A percentile compares a stretch with the other conserved stretches of the same genome.
phyloP scores from a whole-genome alignment of 1,284 basidiomycete genomes.

The Volvariella volvacea region DNA sequence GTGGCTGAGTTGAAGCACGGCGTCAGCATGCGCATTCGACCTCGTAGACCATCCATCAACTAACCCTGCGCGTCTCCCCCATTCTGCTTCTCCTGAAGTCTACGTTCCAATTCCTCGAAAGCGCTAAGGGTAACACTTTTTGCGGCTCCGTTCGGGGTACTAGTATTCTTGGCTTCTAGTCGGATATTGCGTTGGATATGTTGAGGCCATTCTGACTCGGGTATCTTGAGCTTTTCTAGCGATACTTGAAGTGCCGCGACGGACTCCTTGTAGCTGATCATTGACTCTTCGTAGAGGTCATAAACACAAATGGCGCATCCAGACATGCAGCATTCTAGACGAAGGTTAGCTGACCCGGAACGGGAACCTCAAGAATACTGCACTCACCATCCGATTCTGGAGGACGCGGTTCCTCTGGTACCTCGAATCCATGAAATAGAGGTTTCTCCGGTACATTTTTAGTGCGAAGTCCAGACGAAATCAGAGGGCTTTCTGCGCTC shows the following conservation, averaged over 20 bases:
- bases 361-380: neutral
- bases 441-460: no score
- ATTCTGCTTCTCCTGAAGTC: slow-evolving; percentile 38
- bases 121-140: slow-evolving; percentile 39
- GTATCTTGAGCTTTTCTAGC: slow-evolving; percentile 43
- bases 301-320: slow-evolving; percentile 87
- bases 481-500: neutral
- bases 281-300: slow-evolving; percentile 77
- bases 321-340: slow-evolving; percentile 85
- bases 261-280: slow-evolving; percentile 58
- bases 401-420: slow-evolving; percentile 53
- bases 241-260: slow-evolving; percentile 44
- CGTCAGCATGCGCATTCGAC: no score
- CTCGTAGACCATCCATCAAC: slow-evolving; percentile 9
- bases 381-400: slow-evolving; percentile 60
- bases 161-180: slow-evolving; percentile 4
- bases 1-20: neutral
- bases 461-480: no score
- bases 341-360: slow-evolving; percentile 1
- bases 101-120: slow-evolving; percentile 62
- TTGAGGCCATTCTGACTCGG: slow-evolving; percentile 61
- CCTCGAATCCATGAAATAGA: slow-evolving; percentile 49
- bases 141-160: slow-evolving; percentile 12
- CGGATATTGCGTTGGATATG: slow-evolving; percentile 21
- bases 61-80: slow-evolving; percentile 26